phyloP scores from a whole-genome alignment of 2,329 filamentous ascomycete genomes.

The Monilinia fructicola region DNA sequence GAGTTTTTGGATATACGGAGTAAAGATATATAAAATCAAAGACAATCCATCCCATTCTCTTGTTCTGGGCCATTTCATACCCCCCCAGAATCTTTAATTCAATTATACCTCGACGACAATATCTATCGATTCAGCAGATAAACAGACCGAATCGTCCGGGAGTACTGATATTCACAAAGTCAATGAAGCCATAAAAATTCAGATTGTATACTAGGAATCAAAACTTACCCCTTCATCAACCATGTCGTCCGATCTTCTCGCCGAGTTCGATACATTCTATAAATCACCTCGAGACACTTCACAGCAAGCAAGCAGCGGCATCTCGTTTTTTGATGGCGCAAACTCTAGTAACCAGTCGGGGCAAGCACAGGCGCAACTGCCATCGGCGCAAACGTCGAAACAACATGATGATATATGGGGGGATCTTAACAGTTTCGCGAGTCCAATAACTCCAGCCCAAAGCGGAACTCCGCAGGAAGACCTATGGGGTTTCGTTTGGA shows the following conservation, averaged over 20 bases:
- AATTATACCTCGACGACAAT: neutral
- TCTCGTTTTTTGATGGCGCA: constrained; percentile 29
- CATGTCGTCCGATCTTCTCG: constrained; percentile 67
- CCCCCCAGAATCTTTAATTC: neutral
- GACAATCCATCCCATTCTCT: neutral
- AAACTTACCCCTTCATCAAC: neutral
- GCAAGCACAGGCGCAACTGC: constrained; percentile 25
- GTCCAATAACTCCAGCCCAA: constrained; percentile 21
- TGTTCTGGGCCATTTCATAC: neutral
- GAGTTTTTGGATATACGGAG: neutral
- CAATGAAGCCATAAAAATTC: constrained; percentile 6
- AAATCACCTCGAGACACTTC: constrained; percentile 40
- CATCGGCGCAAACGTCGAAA: constrained; percentile 8
- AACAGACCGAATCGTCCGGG: neutral
- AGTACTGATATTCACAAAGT: constrained; percentile 10
- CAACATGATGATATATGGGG: constrained; percentile 35
- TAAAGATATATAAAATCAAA: constrained; percentile 3
- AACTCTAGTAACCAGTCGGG: constrained; percentile 26
- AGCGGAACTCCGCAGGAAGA: constrained; percentile 29
- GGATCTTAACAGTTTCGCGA: constrained; percentile 29
- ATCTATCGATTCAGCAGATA: neutral
- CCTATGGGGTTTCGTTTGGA: constrained; percentile 39
- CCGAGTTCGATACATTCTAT: constrained; percentile 57
- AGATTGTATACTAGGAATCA: neutral
- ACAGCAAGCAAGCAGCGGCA: constrained; percentile 33